These are phyloP conservation scores for Cryphonectria carpinicola DNA, from an alignment of 2,329 filamentous ascomycete genomes.

Conservation along the genomic window DNA sequence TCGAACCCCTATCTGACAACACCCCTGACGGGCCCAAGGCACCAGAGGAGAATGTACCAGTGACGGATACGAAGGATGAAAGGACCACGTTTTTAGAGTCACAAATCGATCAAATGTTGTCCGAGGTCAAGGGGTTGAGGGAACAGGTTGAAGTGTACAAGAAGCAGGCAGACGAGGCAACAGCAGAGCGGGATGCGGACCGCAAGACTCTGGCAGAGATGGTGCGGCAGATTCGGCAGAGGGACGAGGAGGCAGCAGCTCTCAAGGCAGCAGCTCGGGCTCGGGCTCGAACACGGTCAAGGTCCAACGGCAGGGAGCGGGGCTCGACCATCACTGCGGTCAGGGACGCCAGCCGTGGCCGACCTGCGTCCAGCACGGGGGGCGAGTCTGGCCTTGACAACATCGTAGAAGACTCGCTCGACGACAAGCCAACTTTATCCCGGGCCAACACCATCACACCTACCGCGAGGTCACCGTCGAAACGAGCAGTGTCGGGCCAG, in stretches of 20 bases:
- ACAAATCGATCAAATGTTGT: conserved; percentile 75
- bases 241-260: conserved; percentile 62
- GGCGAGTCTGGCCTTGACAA: conserved; percentile 33
- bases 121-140: conserved; percentile 81
- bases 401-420: conserved; percentile 34
- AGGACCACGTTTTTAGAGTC: conserved; percentile 55
- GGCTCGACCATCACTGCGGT: conserved; percentile 29
- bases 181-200: conserved; percentile 73
- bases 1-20: conserved; percentile 48
- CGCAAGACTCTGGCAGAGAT: conserved; percentile 83
- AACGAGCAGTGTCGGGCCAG: conserved; percentile 46
- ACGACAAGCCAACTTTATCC: conserved; percentile 49
- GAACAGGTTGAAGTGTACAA: conserved; percentile 79
- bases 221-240: conserved; percentile 76
- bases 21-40: background rate
- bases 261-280: conserved; percentile 33
- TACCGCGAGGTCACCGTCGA: conserved; percentile 43
- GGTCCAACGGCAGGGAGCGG: conserved; percentile 40
- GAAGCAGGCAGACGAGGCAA: conserved; percentile 77
- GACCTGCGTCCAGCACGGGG: conserved; percentile 24
- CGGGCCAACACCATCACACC: conserved; percentile 55
- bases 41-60: conserved; percentile 25
- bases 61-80: conserved; percentile 32
- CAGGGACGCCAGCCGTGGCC: conserved; percentile 30
- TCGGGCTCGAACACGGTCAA: conserved; percentile 45